phyloP scores from a whole-genome alignment of 169 alveolate species.

The Plasmodium adleri region DNA sequence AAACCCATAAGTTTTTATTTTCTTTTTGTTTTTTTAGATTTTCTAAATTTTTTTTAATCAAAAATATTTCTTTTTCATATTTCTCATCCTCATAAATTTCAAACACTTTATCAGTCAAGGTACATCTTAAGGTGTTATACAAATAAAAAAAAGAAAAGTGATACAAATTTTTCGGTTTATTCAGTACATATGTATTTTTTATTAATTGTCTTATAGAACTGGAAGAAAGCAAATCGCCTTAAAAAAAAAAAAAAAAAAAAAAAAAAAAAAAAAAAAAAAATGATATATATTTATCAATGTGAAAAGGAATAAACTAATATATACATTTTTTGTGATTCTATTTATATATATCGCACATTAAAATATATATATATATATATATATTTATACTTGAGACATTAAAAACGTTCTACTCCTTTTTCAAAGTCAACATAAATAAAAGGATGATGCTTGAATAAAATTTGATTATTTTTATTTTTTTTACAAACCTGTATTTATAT shows the following conservation, averaged over 20 bases:
- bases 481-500: too few species aligned
- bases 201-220: conserved; percentile 15
- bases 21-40: conserved; percentile 1
- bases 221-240: conserved; percentile 35
- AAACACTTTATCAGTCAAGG: conserved; percentile 46
- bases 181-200: conserved; percentile 15
- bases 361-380: too few species aligned
- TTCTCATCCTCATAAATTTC: conserved; percentile 41
- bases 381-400: too few species aligned
- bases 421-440: too few species aligned
- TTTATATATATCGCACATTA: too few species aligned
- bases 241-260: not conserved
- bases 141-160: conserved; percentile 59
- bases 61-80: conserved; percentile 34
- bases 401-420: too few species aligned
- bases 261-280: not conserved
- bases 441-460: too few species aligned
- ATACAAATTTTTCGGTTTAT: conserved; percentile 24
- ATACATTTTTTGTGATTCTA: too few species aligned
- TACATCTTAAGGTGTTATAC: conserved; percentile 53
- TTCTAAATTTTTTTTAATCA: conserved; percentile 28
- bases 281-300: not conserved
- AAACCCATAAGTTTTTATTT: conserved; percentile 43
- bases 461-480: too few species aligned
- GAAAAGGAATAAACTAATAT: too few species aligned